Conservation (phyloP, 2,329 filamentous ascomycete species). For the Penicillium sp. region DNA sequence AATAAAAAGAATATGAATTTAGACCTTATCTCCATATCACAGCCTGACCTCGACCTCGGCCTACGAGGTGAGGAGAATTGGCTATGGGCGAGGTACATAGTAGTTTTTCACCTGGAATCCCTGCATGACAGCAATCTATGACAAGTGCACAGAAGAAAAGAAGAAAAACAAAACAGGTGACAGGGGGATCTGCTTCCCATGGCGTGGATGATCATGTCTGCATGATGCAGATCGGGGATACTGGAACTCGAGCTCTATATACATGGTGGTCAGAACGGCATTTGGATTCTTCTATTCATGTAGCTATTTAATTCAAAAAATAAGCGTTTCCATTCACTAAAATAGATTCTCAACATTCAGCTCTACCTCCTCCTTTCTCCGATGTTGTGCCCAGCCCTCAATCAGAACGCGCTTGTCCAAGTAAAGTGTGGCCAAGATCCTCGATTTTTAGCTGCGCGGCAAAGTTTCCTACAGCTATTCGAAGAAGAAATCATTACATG, state of each 20-base stretch:
- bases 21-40: not conserved
- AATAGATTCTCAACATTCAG: not conserved
- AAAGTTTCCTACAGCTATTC: too few relatives aligned
- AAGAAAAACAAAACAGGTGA: not conserved
- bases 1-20: slow-evolving; percentile 6
- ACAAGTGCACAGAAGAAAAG: not conserved
- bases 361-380: too few relatives aligned
- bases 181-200: not conserved
- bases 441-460: too few relatives aligned
- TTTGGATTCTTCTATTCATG: not conserved
- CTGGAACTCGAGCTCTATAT: not conserved
- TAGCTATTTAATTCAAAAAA: slow-evolving; percentile 3
- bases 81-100: slow-evolving; percentile 5
- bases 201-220: not conserved
- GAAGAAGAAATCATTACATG: too few relatives aligned
- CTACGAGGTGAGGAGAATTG: not conserved
- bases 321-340: slow-evolving; percentile 11
- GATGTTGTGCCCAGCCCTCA: too few relatives aligned
- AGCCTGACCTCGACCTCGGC: not conserved
- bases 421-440: too few relatives aligned
- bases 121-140: not conserved
- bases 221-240: not conserved
- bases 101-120: slow-evolving; percentile 6
- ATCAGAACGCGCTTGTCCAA: too few relatives aligned
- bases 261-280: not conserved